phyloP scores from a whole-genome alignment of 2,329 filamentous ascomycete genomes.

The Alternaria ethzedia region DNA sequence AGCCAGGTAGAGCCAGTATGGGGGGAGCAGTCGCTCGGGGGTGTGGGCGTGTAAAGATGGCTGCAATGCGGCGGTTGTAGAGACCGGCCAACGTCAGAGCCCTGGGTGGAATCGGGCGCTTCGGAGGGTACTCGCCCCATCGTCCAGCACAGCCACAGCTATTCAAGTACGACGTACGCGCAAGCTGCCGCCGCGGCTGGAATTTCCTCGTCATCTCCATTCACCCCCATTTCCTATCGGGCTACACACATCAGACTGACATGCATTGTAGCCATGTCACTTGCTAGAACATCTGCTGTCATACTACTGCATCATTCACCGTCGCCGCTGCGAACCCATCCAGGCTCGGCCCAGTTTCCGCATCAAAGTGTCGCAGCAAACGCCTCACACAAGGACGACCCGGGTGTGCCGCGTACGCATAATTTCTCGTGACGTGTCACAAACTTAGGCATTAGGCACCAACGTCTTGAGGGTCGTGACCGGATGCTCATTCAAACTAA shows the following conservation, averaged over 20 bases:
- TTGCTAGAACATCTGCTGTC: background rate
- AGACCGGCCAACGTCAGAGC: slow-evolving; percentile 14
- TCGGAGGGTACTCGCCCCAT: slow-evolving; percentile 12
- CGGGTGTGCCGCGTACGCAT: slow-evolving; percentile 12
- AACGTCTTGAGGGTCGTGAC: slow-evolving; percentile 7
- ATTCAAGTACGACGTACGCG: slow-evolving; percentile 8
- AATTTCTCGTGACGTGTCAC: slow-evolving; percentile 28
- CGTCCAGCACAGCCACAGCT: slow-evolving; percentile 24
- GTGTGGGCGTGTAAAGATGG: slow-evolving; percentile 14
- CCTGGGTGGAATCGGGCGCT: slow-evolving; percentile 9
- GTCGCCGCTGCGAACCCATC: background rate
- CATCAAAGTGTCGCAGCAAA: slow-evolving; percentile 3
- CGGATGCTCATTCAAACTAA: slow-evolving; percentile 25
- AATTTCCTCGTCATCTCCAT: background rate
- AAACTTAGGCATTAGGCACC: slow-evolving; percentile 21
- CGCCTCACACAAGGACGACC: background rate
- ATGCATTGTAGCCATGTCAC: background rate
- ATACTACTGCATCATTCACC: background rate
- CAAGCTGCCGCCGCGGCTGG: slow-evolving; percentile 5
- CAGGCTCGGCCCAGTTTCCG: slow-evolving; percentile 2
- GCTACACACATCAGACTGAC: background rate
- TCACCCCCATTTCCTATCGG: background rate
- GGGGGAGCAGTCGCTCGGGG: slow-evolving; percentile 12
- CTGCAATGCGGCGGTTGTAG: slow-evolving; percentile 1
- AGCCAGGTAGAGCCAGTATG: background rate